Evolutionary conservation across 1,284 basidiomycete genomes (phyloP).

Genomic region (Agaricales sp.): DNA sequence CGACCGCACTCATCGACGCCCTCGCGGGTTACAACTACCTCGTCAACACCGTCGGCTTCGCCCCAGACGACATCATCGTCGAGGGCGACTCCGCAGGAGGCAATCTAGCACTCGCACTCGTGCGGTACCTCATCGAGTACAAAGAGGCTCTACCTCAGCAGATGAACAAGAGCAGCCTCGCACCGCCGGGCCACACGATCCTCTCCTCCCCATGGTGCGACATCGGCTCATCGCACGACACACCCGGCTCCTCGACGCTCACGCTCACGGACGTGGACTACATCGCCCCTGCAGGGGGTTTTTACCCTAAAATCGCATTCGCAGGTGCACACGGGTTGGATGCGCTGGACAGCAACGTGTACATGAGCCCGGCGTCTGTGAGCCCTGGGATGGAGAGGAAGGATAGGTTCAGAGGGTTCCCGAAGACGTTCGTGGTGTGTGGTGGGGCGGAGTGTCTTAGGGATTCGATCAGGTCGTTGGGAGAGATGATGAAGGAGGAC

Average conservation of each 20-base stretch:
- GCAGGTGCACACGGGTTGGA: slow-evolving; percentile 7
- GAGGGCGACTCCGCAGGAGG: slow-evolving; percentile 56
- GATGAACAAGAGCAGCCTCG: slow-evolving; percentile 10
- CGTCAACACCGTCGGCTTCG: slow-evolving; percentile 29
- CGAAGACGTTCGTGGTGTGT: slow-evolving; percentile 22
- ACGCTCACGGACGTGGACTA: slow-evolving; percentile 15
- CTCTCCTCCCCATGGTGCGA: slow-evolving; percentile 42
- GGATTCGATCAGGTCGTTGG: slow-evolving; percentile 22
- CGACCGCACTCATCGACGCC: slow-evolving; percentile 43
- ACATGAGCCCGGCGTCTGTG: slow-evolving; percentile 19
- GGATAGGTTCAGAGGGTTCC: slow-evolving; percentile 22
- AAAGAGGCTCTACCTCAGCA: slow-evolving; percentile 9
- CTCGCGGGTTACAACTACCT: slow-evolving; percentile 43
- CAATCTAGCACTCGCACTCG: slow-evolving; percentile 39
- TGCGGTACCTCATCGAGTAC: slow-evolving; percentile 27
- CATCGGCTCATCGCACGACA: slow-evolving; percentile 19
- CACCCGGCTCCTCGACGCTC: slow-evolving; percentile 12
- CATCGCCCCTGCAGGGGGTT: slow-evolving; percentile 3
- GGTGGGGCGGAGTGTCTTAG: slow-evolving; percentile 23
- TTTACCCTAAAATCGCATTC: slow-evolving; percentile 8
- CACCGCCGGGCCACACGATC: slow-evolving; percentile 27
- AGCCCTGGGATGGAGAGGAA: slow-evolving; percentile 6
- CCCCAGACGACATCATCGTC: slow-evolving; percentile 40
- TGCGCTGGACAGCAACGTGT: slow-evolving; percentile 13
- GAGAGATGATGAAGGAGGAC: slow-evolving; percentile 20